These are phyloP conservation scores for Pseudogymnoascus sp. DNA, from an alignment of 2,329 filamentous ascomycete genomes.

Conservation along the genomic window DNA sequence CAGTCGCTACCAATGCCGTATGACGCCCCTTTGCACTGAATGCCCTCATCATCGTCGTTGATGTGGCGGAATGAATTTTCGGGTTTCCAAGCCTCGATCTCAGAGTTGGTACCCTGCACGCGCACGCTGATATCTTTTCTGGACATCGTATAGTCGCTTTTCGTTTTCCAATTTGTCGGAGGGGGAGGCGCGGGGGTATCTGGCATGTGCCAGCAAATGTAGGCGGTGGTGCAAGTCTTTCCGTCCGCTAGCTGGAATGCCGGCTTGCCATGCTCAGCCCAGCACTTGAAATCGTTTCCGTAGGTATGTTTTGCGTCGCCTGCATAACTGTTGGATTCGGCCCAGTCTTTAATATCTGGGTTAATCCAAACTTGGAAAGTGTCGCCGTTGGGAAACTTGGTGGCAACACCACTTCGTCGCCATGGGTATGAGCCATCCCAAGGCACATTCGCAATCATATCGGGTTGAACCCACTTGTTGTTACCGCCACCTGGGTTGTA, in stretches of 20 bases:
- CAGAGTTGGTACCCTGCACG: not conserved
- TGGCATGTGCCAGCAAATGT: no score
- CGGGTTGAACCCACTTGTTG: not conserved
- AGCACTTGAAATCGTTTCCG: not conserved
- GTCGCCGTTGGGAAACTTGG: not conserved
- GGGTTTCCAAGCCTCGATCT: not conserved
- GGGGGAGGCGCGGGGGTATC: no score
- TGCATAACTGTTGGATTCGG: not conserved
- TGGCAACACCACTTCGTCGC: not conserved
- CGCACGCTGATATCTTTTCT: not conserved
- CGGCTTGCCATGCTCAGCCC: not conserved
- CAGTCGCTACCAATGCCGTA: not conserved
- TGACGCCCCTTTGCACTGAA: not conserved
- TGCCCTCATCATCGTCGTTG: not conserved
- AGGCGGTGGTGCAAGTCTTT: not conserved
- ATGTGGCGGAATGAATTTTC: not conserved
- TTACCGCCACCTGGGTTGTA: not conserved
- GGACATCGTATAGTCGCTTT: not conserved
- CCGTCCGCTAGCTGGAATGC: not conserved
- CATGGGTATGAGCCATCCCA: not conserved
- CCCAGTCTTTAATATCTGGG: not conserved
- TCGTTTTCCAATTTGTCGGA: no score
- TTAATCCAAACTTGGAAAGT: not conserved
- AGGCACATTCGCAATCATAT: not conserved
- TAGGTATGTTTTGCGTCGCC: not conserved